Conservation (phyloP, 345 rosid genomes). For the Dovyalis caffra region DNA sequence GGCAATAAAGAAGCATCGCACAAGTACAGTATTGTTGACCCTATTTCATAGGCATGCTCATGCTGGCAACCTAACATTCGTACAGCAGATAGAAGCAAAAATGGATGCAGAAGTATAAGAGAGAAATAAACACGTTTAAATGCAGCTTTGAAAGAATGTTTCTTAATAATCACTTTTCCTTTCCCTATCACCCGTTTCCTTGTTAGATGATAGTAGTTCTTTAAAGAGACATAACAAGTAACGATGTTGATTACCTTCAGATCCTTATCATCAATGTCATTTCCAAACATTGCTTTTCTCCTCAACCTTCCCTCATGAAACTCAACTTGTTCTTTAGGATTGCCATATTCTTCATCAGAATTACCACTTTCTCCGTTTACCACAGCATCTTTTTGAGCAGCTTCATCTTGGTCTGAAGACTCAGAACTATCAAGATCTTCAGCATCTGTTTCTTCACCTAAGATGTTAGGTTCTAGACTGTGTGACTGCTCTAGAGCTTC, state of each 20-base stretch:
- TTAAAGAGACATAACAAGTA: background rate
- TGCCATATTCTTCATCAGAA: conserved; percentile 37
- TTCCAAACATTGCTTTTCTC: conserved; percentile 73
- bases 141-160: background rate
- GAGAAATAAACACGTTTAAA: background rate
- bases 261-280: conserved; percentile 38
- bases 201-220: background rate
- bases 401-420: conserved; percentile 42
- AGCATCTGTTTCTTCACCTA: conserved; percentile 32
- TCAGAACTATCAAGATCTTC: conserved; percentile 44
- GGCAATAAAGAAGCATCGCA: background rate
- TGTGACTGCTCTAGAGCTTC: conserved; percentile 25
- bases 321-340: conserved; percentile 62
- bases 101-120: too few relatives aligned
- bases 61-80: background rate
- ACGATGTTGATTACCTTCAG: conserved; percentile 32
- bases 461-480: conserved; percentile 35
- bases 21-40: background rate
- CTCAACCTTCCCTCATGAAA: conserved; percentile 68
- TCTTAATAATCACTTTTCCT: too few relatives aligned
- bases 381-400: conserved; percentile 16
- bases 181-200: background rate
- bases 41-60: background rate
- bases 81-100: background rate
- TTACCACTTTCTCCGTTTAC: conserved; percentile 14